phyloP scores from a whole-genome alignment of 192 early-diverging fungal genomes.

The Entophlyctis luteolus region DNA sequence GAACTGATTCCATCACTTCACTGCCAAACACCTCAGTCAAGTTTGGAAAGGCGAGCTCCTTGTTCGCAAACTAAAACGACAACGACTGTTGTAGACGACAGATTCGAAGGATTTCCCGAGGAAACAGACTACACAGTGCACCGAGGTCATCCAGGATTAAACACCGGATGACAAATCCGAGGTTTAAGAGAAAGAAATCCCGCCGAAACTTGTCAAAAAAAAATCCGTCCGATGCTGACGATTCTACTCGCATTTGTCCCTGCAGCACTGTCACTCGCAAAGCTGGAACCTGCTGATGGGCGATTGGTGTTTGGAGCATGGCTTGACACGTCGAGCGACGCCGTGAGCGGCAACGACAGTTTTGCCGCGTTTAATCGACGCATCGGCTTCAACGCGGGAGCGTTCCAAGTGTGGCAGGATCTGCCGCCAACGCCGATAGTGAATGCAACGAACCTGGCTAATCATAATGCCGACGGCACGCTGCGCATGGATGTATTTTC shows the following conservation, averaged over 20 bases:
- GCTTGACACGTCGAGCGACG: conserved; percentile 5
- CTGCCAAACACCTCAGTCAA: too few relatives aligned
- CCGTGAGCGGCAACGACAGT: background rate
- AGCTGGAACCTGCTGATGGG: conserved; percentile 12
- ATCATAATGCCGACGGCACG: conserved; percentile 9
- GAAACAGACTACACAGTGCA: too few relatives aligned
- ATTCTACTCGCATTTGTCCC: background rate
- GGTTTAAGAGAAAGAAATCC: too few relatives aligned
- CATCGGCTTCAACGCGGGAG: conserved; percentile 12
- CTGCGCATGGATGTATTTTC: conserved; percentile 2
- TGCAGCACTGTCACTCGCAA: background rate
- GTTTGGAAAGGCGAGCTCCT: too few relatives aligned
- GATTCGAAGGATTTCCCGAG: too few relatives aligned
- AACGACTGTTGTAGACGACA: too few relatives aligned
- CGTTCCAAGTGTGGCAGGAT: conserved; percentile 3
- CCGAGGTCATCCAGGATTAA: too few relatives aligned
- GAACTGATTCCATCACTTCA: too few relatives aligned
- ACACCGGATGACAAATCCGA: too few relatives aligned
- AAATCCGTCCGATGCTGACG: too few relatives aligned
- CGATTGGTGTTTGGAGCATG: conserved; percentile 12
- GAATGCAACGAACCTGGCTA: background rate
- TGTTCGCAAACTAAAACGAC: too few relatives aligned
- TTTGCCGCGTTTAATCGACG: background rate
- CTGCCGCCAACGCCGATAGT: background rate
- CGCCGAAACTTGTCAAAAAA: too few relatives aligned